These are phyloP conservation scores for Solanum sparsipilum DNA, from an alignment of 257 asterid species.

Conservation along the genomic window DNA sequence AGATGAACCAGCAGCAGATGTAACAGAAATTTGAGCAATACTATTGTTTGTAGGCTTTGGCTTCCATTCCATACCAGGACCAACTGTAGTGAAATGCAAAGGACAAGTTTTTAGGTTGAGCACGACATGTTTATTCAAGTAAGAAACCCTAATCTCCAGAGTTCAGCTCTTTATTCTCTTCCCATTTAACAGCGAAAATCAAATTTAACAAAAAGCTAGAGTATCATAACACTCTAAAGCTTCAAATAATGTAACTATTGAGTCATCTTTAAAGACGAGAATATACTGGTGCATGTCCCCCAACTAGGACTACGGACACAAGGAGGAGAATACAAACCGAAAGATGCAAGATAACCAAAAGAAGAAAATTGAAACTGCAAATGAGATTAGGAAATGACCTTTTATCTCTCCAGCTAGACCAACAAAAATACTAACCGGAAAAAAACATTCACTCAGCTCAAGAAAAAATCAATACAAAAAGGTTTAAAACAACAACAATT, in stretches of 20 bases:
- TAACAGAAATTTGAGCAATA: constrained; percentile 20
- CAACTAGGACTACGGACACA: background rate
- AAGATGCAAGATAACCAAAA: background rate
- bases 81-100: constrained; percentile 28
- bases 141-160: background rate
- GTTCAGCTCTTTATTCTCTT: background rate
- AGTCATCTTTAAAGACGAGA: background rate
- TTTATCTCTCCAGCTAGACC: background rate
- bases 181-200: background rate
- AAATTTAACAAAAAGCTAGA: background rate
- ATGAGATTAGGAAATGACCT: background rate
- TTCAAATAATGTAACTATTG: background rate
- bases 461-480: background rate
- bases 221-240: background rate
- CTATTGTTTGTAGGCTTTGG: constrained; percentile 55
- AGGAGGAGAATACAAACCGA: background rate
- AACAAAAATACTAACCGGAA: background rate
- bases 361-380: background rate
- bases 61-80: constrained; percentile 77
- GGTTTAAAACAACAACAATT: background rate
- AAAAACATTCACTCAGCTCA: background rate
- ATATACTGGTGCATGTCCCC: background rate
- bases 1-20: constrained; percentile 15
- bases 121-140: background rate
- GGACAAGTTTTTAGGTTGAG: background rate